Evolutionary conservation across 1,139 yeast species (phyloP).

Genomic region (Geotrichum histeridarum): DNA sequence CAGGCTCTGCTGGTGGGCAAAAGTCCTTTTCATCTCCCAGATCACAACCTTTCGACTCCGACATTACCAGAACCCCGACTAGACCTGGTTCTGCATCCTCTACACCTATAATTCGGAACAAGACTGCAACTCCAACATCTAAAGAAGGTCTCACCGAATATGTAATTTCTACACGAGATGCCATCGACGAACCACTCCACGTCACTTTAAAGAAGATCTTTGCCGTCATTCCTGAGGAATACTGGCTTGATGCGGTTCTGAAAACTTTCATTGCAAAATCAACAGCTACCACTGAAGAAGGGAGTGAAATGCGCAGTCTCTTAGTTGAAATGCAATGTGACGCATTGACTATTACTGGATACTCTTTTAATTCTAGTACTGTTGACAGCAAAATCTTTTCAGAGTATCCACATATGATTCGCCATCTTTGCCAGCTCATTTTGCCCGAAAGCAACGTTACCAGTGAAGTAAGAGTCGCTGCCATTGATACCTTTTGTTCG

Average conservation of each 20-base stretch:
- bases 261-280: conserved; percentile 67
- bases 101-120: neutral
- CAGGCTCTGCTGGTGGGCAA: conserved; percentile 9
- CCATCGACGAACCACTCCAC: conserved; percentile 39
- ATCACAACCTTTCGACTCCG: conserved; percentile 4
- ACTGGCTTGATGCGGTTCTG: conserved; percentile 60
- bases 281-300: conserved; percentile 54
- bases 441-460: conserved; percentile 54
- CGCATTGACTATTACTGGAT: conserved; percentile 60
- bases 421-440: conserved; percentile 64
- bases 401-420: conserved; percentile 68
- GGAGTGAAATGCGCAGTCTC: conserved; percentile 52
- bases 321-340: conserved; percentile 61
- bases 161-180: conserved; percentile 29
- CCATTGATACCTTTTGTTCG: conserved; percentile 64
- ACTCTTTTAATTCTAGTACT: conserved; percentile 44
- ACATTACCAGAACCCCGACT: conserved; percentile 6
- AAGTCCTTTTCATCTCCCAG: conserved; percentile 14
- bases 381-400: conserved; percentile 65
- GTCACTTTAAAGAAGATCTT: conserved; percentile 62
- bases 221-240: conserved; percentile 54
- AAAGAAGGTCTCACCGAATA: conserved; percentile 30
- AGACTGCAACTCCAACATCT: neutral
- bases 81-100: conserved; percentile 9
- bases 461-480: conserved; percentile 50